Conservation (phyloP, 2,329 filamentous ascomycete species). For the Aureobasidium sp. region DNA sequence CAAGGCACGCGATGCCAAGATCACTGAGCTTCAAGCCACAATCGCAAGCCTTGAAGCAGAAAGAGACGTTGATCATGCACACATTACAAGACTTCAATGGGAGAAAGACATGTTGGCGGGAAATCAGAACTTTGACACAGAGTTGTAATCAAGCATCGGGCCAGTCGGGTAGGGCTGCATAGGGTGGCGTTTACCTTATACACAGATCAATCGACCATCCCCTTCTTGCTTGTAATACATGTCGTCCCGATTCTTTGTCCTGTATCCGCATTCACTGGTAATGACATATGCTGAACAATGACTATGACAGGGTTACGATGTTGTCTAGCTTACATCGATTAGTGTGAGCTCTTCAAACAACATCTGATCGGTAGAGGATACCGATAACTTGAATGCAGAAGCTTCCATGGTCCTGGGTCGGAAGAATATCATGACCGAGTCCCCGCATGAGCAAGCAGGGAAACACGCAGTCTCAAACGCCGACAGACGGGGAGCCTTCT, state of each 20-base stretch:
- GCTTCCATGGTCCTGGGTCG: slow-evolving; percentile 3
- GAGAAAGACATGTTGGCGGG: not conserved
- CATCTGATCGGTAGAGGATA: not conserved
- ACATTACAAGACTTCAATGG: not conserved
- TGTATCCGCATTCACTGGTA: not conserved
- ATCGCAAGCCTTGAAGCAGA: slow-evolving; percentile 51
- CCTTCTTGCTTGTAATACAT: not conserved
- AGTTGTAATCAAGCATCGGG: not conserved
- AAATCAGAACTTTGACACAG: not conserved
- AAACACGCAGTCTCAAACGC: slow-evolving; percentile 2
- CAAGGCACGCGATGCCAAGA: slow-evolving; percentile 55
- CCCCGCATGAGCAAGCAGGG: slow-evolving; percentile 3
- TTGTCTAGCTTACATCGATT: not conserved
- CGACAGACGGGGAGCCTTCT: not conserved
- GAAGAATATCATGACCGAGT: not conserved
- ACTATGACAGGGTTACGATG: not conserved
- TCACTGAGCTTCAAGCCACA: slow-evolving; percentile 57
- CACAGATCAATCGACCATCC: not conserved
- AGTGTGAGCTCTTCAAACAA: not conserved
- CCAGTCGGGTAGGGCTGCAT: slow-evolving; percentile 9
- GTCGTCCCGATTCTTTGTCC: not conserved
- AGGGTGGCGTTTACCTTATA: slow-evolving; percentile 6
- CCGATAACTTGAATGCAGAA: not conserved
- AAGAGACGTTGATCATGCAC: slow-evolving; percentile 32
- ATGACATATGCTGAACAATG: not conserved